A percentile compares a stretch with the other conserved stretches of the same genome.
phyloP scores from a whole-genome alignment of 768 basidiomycete genomes.

The Kwoniella dejecticola region DNA sequence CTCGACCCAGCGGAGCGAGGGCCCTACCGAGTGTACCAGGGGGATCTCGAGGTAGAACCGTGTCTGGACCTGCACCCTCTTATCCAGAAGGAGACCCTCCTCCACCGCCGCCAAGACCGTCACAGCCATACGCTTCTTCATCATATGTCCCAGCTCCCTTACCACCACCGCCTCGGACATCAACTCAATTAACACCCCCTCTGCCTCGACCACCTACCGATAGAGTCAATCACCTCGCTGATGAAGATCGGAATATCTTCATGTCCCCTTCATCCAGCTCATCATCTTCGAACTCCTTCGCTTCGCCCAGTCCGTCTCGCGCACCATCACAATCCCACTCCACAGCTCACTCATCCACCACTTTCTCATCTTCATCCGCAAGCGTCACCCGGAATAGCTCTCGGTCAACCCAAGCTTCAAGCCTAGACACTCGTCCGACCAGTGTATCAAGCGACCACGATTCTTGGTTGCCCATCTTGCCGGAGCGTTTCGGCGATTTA shows the following conservation, averaged over 20 bases:
- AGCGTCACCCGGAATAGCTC: slow-evolving; percentile 10
- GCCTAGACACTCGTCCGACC: slow-evolving; percentile 6
- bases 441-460: slow-evolving; percentile 13
- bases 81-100: slow-evolving; percentile 5
- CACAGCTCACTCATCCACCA: not conserved
- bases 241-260: not conserved
- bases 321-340: slow-evolving; percentile 11
- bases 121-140: slow-evolving; percentile 4
- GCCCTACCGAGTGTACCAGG: slow-evolving; percentile 28
- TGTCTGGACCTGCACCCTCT: not conserved
- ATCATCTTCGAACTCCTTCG: slow-evolving; percentile 1
- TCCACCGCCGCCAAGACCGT: slow-evolving; percentile 17
- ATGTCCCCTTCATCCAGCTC: not conserved
- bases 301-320: slow-evolving; percentile 10
- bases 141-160: slow-evolving; percentile 8
- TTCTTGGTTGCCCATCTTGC: slow-evolving; percentile 21
- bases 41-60: not conserved
- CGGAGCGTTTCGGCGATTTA: slow-evolving; percentile 20
- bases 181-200: not conserved
- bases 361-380: not conserved
- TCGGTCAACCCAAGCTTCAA: slow-evolving; percentile 12
- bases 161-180: slow-evolving; percentile 5
- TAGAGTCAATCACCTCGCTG: not conserved
- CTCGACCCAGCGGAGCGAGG: slow-evolving; percentile 18
- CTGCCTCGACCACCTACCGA: not conserved